Evolutionary conservation across 2,329 filamentous ascomycete species (phyloP), one percentile per base, ranked within the genome.

Genomic region (Aureobasidium zeae): DNA sequence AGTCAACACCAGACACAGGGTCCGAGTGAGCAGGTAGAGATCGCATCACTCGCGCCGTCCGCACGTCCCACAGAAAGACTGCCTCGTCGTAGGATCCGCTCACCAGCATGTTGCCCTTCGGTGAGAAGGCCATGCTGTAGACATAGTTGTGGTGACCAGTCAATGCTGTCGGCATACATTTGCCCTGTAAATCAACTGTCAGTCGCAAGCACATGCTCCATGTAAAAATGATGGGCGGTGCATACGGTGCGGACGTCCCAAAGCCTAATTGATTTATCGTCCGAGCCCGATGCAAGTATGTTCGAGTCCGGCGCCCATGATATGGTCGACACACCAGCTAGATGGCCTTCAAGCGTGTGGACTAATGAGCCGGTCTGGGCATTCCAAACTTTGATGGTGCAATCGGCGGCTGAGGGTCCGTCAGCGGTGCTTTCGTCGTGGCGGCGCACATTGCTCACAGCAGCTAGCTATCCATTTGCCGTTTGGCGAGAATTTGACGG

Each of bases 81-180:
- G 91, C 91, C 68, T 98, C 91, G 53, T 98, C 91, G 64, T 95
- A 96, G 51, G 85, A 93, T 10, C 91, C 91, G 52, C 85, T 93
- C 12, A 88, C 91, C 24, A 98, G 75, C 59, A 96, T 94, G 58
- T 98, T 98, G 17, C 91, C 91, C 62, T 95, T 96, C 2, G 91
- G 91, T n/a, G 86, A 89, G 63, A 96, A 96, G 5, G 88, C 87
- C 24, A 98, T 71, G 38, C 83, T 86, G 64, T 94, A 94, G 22
- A 98, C 81, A 63, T 96, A 96, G 64, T 93, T 96, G 63, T 95
- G 87, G 57, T 98, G 91, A 2, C 91, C 89, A 17, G 83, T 72
- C 52, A 96, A 70, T 2, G 75, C 71, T 16, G 68, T 72, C 0
- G 74, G 72, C 43, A 79, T 71, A 20, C 74, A 68, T 56, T 75